Evolutionary conservation across 176 grass and related monocot genomes (phyloP), one percentile per base, ranked within the genome.

Genomic region (Zizania latifolia): DNA sequence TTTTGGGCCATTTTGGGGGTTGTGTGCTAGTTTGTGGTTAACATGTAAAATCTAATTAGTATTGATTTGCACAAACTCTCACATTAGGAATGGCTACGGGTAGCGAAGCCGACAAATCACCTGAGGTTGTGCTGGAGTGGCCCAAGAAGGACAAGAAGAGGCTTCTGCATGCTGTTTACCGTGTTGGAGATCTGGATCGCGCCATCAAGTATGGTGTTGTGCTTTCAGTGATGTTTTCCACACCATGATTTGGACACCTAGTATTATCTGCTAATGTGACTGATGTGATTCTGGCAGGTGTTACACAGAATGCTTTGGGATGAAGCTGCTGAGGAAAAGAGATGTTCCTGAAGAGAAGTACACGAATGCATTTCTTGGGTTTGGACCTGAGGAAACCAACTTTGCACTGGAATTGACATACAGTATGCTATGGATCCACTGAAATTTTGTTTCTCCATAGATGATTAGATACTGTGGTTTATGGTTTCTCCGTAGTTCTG

Each of bases 311-410:
- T 90, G 89, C 76, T 91, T 98, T 72, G 95, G 91, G 28, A 94
- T 94, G 95, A 89, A 90, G 37, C 72, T 98, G 53, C 68, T 98
- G 60, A 91, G 91, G 70, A 94, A 98, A 79, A 94, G 91, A 67
- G 91, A 98, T 61, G 53, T 98, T 53, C 95, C 95, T 62, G 91
- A 89, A 53, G 91, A 98, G 82, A 98, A 98, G 79, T 98, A 98
- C 68, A 85, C 86, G 36, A 94, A 98, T 64, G 91, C 95, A 32
- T 94, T 98, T 78, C 95, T 98, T 72, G 95, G 95, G 24, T 94
- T 90, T 86, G 91, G 95, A 62, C 86, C 91, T 19, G 95, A 98
- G 75, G 84, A 86, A 16, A 93, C 84, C 24, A 86, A 99, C 70
- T 99, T 94, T 81, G 91, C 81, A 61, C 36, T 99, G 30, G 95